Evolutionary conservation across 129 eudicot genomes (phyloP).

Genomic region (Cynara cardunculus): DNA sequence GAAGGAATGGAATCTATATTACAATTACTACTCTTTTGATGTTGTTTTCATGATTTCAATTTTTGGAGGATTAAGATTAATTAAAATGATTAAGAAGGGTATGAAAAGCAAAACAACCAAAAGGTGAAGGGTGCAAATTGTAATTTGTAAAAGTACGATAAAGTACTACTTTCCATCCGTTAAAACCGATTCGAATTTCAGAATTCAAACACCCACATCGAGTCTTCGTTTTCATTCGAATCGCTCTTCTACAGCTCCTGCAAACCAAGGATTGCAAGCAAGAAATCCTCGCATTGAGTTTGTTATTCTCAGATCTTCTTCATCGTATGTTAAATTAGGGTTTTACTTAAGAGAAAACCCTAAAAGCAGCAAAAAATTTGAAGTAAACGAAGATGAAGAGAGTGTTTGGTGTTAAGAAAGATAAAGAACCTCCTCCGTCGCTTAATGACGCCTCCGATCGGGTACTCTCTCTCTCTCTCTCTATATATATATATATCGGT

Average conservation of each 20-base stretch:
- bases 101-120: background rate
- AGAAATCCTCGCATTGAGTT: background rate
- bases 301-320: background rate
- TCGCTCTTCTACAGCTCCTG: background rate
- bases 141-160: background rate
- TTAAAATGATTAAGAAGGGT: too few species aligned
- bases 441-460: conserved; percentile 69
- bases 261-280: background rate
- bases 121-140: conserved; percentile 5
- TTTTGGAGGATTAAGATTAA: too few species aligned
- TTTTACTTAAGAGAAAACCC: conserved; percentile 1
- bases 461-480: conserved; percentile 21
- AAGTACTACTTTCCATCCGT: background rate
- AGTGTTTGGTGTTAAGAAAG: conserved; percentile 68
- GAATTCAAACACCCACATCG: background rate
- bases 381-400: conserved; percentile 50
- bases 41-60: too few species aligned
- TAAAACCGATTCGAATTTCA: conserved; percentile 10
- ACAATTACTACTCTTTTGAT: too few species aligned
- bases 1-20: too few species aligned
- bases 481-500: background rate
- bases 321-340: conserved; percentile 1
- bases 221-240: background rate
- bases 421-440: conserved; percentile 70
- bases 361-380: background rate